Conservation (phyloP, 2,329 filamentous ascomycete genomes). For the Alternaria burnsii region DNA sequence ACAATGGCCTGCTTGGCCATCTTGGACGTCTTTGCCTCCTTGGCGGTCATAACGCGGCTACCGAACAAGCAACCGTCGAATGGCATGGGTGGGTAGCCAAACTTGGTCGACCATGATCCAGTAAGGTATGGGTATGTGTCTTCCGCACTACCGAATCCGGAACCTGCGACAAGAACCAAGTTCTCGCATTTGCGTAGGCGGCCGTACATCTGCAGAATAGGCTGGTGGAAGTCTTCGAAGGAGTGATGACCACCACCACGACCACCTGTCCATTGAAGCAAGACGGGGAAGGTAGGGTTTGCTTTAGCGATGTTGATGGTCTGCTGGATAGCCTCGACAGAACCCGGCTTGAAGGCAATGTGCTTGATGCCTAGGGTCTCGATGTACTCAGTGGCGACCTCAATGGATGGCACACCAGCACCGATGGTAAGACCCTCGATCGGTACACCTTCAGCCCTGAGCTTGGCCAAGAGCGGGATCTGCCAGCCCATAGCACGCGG, state of each 20-base stretch:
- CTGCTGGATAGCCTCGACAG: slow-evolving; percentile 55
- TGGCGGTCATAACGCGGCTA: slow-evolving; percentile 59
- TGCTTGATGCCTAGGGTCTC: slow-evolving; percentile 65
- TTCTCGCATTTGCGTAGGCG: slow-evolving; percentile 57
- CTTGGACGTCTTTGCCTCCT: slow-evolving; percentile 56
- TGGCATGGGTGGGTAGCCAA: slow-evolving; percentile 58
- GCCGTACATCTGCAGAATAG: slow-evolving; percentile 58
- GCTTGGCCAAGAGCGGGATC: slow-evolving; percentile 59
- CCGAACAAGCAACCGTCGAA: slow-evolving; percentile 59
- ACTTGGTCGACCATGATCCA: slow-evolving; percentile 55
- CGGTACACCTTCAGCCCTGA: slow-evolving; percentile 57
- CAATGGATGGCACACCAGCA: slow-evolving; percentile 59
- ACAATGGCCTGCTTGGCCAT: slow-evolving; percentile 57
- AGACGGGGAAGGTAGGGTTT: slow-evolving; percentile 56
- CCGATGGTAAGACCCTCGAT: slow-evolving; percentile 60
- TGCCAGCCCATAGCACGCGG: slow-evolving; percentile 63
- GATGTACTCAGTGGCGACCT: slow-evolving; percentile 59
- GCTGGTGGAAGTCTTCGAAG: slow-evolving; percentile 61
- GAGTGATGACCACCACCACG: slow-evolving; percentile 61
- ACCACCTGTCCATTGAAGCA: slow-evolving; percentile 61
- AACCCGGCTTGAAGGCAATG: slow-evolving; percentile 60
- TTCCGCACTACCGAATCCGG: slow-evolving; percentile 58
- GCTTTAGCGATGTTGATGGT: slow-evolving; percentile 59
- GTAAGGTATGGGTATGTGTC: slow-evolving; percentile 59
- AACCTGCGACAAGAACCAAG: slow-evolving; percentile 58